Evolutionary conservation across 139 green algal species (phyloP), one percentile per base, ranked within the genome.

Genomic region (Coelastrella sp.): DNA sequence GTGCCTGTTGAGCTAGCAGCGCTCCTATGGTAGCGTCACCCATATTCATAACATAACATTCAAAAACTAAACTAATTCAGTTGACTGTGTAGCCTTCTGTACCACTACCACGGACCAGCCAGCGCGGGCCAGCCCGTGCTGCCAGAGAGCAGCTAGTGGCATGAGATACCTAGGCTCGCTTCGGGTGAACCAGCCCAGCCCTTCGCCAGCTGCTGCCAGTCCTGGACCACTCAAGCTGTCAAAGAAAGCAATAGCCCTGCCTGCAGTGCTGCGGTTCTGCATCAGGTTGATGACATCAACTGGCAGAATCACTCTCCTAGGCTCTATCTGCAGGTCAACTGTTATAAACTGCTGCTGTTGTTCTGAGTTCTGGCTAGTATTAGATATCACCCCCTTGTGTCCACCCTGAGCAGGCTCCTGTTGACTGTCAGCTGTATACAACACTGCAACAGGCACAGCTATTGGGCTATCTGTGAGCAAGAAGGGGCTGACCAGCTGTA

Each of bases 101-200:
- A 67, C 19, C 30, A 81, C n/a, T 23, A 81, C 4, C 51, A 68
- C 51, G 23, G 30, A 38, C 74, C 74, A 81, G 51, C 74, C 51
- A 50, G 74, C 74, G 15, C 23, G 4, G 0, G 3, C 50, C 15
- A 81, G 11, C 8, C 74, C 74, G 7, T 50, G 32, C 50, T 69
- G 9, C 32, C 32, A 68, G 32, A 48, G 4, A 9, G 57, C 27
- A 50, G 50, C 74, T 9, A 34, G 6, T n/a, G 74, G 74, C 74
- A 81, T 59, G 32, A 50, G 21, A 2, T 37, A 51, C 32, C 32
- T 25, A 7, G 74, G 74, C 25, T 50, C 9, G 51, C 32, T 69
- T 15, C 32, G 25, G 17, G 50, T 81, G 15, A 27, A 68, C 74
- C 74, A 81, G 9, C 34, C n/a, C 38, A 38, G 8, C 27, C 30